Percentiles rank a stretch among this genome's conserved stretches.
These are phyloP conservation scores for Colletotrichum tamarilloi DNA, from an alignment of 2,329 filamentous ascomycete species.

Conservation along the genomic window DNA sequence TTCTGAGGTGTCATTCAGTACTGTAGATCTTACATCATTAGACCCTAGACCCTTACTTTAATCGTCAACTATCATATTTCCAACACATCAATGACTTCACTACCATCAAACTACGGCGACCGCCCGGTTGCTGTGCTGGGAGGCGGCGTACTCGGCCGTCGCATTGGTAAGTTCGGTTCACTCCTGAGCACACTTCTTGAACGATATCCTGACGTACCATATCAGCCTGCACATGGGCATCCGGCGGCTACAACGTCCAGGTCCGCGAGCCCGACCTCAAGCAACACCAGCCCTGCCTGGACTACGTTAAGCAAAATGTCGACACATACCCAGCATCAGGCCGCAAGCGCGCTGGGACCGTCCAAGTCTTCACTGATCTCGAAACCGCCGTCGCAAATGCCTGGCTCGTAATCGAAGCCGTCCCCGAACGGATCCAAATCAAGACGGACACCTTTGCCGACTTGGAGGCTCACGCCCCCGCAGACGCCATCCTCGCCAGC, in stretches of 20 bases:
- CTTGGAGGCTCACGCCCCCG: slow-evolving; percentile 53
- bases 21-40: background rate
- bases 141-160: slow-evolving; percentile 55
- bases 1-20: too few relatives aligned
- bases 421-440: slow-evolving; percentile 60
- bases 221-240: slow-evolving; percentile 49
- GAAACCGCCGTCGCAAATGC: slow-evolving; percentile 53
- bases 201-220: too few relatives aligned
- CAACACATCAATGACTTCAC: slow-evolving; percentile 35
- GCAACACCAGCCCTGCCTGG: slow-evolving; percentile 48
- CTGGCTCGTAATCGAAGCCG: slow-evolving; percentile 66
- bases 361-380: slow-evolving; percentile 49
- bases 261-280: slow-evolving; percentile 54
- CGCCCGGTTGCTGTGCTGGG: slow-evolving; percentile 52
- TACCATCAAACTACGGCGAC: slow-evolving; percentile 36
- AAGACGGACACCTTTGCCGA: slow-evolving; percentile 61
- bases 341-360: slow-evolving; percentile 39
- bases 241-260: slow-evolving; percentile 54
- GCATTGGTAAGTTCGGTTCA: slow-evolving; percentile 41
- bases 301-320: slow-evolving; percentile 53
- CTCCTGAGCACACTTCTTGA: too few relatives aligned
- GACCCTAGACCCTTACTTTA: background rate
- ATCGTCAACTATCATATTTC: background rate
- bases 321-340: slow-evolving; percentile 40
- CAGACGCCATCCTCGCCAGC: slow-evolving; percentile 59